Evolutionary conservation across 805 yeast genomes (phyloP).

Genomic region (Komagataella phaffii): DNA sequence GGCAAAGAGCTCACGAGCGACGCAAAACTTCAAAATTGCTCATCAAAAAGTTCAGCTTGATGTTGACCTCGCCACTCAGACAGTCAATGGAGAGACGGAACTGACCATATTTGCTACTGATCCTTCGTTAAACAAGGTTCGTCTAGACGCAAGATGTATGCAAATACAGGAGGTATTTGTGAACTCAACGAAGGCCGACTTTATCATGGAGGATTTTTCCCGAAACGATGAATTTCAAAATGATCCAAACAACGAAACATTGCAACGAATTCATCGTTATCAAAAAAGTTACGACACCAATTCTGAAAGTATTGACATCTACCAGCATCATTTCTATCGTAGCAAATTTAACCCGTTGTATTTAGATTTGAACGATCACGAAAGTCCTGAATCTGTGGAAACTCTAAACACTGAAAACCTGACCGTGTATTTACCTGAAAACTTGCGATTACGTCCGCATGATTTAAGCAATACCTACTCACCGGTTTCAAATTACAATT

Average conservation of each 20-base stretch:
- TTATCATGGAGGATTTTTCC: conserved; percentile 36
- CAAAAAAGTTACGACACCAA: conserved; percentile 25
- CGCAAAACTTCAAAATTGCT: conserved; percentile 53
- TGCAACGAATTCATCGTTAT: conserved; percentile 15
- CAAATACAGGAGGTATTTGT: conserved; percentile 49
- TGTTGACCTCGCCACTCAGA: conserved; percentile 53
- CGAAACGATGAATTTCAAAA: conserved; percentile 22
- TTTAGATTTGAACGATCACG: conserved; percentile 27
- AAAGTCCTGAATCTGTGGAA: conserved; percentile 9
- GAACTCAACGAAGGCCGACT: conserved; percentile 46
- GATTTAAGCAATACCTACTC: conserved; percentile 26
- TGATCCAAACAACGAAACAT: conserved; percentile 13
- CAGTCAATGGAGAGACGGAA: conserved; percentile 66
- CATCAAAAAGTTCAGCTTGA: conserved; percentile 78
- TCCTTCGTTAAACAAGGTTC: conserved; percentile 39
- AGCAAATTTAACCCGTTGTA: conserved; percentile 39
- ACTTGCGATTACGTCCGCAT: conserved; percentile 45
- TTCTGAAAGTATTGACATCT: conserved; percentile 23
- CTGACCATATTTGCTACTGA: conserved; percentile 66
- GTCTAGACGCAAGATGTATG: conserved; percentile 73
- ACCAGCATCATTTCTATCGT: conserved; percentile 48
- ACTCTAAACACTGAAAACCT: conserved; percentile 49
- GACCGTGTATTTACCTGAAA: conserved; percentile 48
- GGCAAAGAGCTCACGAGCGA: conserved; percentile 12
- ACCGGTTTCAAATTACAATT: conserved; percentile 20